Evolutionary conservation across 805 yeast species (phyloP).

Genomic region (Yarrowia divulgata): DNA sequence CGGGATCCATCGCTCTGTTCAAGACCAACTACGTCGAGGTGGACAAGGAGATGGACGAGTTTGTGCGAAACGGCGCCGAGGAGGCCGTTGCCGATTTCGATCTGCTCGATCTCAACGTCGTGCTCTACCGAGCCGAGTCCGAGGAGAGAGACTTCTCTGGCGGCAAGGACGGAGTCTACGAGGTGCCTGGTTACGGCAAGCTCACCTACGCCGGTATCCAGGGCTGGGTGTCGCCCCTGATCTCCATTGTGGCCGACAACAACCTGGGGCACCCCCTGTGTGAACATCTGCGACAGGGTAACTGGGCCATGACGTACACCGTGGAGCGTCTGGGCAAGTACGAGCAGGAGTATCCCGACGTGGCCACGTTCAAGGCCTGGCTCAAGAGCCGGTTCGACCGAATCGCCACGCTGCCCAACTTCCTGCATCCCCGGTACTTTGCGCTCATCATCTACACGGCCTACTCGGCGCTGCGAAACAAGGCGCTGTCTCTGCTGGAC

Average conservation of each 20-base stretch:
- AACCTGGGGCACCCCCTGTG: constrained; percentile 86
- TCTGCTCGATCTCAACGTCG: constrained; percentile 73
- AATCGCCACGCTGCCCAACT: constrained; percentile 73
- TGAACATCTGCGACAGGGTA: constrained; percentile 78
- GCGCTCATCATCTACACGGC: constrained; percentile 81
- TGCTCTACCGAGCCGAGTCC: constrained; percentile 78
- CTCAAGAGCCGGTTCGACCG: constrained; percentile 66
- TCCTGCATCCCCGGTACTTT: constrained; percentile 85
- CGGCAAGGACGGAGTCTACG: constrained; percentile 76
- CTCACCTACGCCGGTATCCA: constrained; percentile 89
- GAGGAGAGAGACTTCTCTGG: constrained; percentile 85
- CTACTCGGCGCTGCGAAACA: constrained; percentile 78
- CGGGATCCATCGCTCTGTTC: constrained; percentile 88
- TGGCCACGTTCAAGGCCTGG: constrained; percentile 72
- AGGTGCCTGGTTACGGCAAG: constrained; percentile 74
- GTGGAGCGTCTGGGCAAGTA: constrained; percentile 68
- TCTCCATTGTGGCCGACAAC: constrained; percentile 67
- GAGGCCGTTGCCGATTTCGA: constrained; percentile 69
- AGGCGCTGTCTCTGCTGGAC: constrained; percentile 66
- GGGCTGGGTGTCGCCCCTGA: constrained; percentile 84
- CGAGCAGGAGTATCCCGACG: constrained; percentile 55
- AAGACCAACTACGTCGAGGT: constrained; percentile 73
- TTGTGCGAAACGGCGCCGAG: constrained; percentile 75
- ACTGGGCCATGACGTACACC: constrained; percentile 87
- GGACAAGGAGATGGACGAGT: constrained; percentile 68